phyloP scores from a whole-genome alignment of 1,139 yeast genomes.

The Wickerhamomyces sp. region DNA sequence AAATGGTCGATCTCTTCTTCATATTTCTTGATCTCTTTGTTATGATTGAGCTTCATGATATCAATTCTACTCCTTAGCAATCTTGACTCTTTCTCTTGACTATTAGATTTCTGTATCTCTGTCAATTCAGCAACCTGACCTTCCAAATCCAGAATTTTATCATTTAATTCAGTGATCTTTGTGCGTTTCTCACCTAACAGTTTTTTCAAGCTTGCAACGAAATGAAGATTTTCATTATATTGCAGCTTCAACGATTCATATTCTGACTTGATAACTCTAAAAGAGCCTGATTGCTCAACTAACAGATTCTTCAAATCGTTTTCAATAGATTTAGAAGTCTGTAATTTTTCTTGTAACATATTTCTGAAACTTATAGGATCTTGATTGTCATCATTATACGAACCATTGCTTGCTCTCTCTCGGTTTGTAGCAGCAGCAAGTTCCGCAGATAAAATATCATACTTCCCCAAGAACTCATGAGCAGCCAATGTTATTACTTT shows the following conservation, averaged over 20 bases:
- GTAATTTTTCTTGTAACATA: slow-evolving; percentile 7
- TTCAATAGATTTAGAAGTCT: slow-evolving; percentile 11
- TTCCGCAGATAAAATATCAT: slow-evolving; percentile 2
- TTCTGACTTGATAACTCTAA: slow-evolving; percentile 13
- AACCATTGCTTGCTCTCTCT: too few relatives aligned
- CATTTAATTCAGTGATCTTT: slow-evolving; percentile 33
- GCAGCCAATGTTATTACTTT: slow-evolving; percentile 25
- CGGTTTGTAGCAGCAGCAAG: neutral
- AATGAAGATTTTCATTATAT: slow-evolving; percentile 9
- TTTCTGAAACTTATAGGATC: neutral
- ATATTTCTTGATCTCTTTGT: slow-evolving; percentile 17
- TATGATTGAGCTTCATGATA: slow-evolving; percentile 16
- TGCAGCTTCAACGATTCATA: slow-evolving; percentile 10
- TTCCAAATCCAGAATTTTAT: slow-evolving; percentile 23
- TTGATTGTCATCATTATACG: slow-evolving; percentile 3
- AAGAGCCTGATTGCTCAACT: slow-evolving; percentile 10
- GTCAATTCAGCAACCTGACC: slow-evolving; percentile 18
- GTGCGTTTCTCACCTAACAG: slow-evolving; percentile 16
- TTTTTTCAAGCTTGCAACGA: slow-evolving; percentile 10
- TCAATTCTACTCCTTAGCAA: slow-evolving; percentile 19
- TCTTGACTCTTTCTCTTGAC: slow-evolving; percentile 20
- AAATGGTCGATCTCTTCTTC: slow-evolving; percentile 17
- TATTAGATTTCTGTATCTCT: slow-evolving; percentile 14
- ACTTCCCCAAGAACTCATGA: slow-evolving; percentile 17
- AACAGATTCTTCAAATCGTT: slow-evolving; percentile 11